Conservation (phyloP, 441 rosid species). For the Gossypium aridum region DNA sequence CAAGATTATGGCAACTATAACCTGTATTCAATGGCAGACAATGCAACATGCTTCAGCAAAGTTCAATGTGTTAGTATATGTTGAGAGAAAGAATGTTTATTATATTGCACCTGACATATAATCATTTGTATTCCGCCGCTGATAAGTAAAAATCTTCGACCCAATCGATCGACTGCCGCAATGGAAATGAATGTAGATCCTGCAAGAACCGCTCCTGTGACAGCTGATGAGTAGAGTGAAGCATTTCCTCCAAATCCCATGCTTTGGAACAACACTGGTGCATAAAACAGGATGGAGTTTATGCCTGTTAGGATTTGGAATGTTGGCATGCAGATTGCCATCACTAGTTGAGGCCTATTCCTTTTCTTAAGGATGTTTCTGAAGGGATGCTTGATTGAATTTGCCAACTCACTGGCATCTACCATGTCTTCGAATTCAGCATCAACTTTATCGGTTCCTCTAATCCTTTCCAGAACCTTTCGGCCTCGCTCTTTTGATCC, state of each 20-base stretch:
- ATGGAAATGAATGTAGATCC: constrained; percentile 77
- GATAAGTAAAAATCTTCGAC: constrained; percentile 67
- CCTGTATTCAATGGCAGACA: constrained; percentile 28
- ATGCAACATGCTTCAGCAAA: not conserved
- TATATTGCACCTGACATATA: constrained; percentile 50
- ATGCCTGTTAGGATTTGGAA: constrained; percentile 92
- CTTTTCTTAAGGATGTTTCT: constrained; percentile 59
- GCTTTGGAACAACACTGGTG: constrained; percentile 76
- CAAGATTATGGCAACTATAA: constrained; percentile 57
- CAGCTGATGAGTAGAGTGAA: constrained; percentile 69
- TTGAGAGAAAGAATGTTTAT: not conserved
- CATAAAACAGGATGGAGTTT: constrained; percentile 86
- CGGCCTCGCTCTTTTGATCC: constrained; percentile 53
- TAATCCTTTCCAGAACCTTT: constrained; percentile 47
- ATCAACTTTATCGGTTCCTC: constrained; percentile 59
- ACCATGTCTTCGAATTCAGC: constrained; percentile 82
- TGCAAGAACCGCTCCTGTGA: constrained; percentile 82
- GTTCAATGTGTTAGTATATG: not conserved
- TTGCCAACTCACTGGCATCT: constrained; percentile 78
- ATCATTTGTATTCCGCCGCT: constrained; percentile 87
- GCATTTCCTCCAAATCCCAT: constrained; percentile 82
- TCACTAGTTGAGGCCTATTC: constrained; percentile 69
- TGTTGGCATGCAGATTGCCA: constrained; percentile 74
- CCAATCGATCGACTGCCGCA: constrained; percentile 63
- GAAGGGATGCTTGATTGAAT: constrained; percentile 74